Evolutionary conservation across 2,329 filamentous ascomycete genomes (phyloP).

Genomic region (Fusarium mundagurra): DNA sequence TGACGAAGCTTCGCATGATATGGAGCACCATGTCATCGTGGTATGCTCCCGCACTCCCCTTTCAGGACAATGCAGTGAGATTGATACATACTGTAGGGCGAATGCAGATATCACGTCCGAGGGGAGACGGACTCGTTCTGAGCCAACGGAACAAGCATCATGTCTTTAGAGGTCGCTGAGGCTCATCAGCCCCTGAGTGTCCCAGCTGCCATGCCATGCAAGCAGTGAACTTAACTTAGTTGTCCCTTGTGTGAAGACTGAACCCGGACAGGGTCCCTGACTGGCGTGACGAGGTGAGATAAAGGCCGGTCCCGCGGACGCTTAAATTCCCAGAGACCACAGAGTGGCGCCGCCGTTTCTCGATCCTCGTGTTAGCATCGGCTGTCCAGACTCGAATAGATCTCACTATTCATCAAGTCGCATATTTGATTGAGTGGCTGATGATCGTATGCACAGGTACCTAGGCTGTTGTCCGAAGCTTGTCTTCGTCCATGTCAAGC

Average conservation of each 20-base stretch:
- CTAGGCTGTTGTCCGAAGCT: conserved; percentile 5
- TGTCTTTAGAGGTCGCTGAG: conserved; percentile 13
- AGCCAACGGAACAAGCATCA: conserved; percentile 14
- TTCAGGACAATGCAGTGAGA: neutral
- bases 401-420: neutral
- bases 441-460: neutral
- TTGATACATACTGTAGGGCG: conserved; percentile 8
- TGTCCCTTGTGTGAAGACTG: neutral
- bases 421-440: conserved; percentile 1
- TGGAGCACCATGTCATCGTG: conserved; percentile 6
- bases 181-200: conserved; percentile 24
- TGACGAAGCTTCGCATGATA: neutral
- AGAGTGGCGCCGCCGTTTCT: neutral
- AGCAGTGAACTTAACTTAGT: neutral
- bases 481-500: conserved; percentile 13
- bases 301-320: conserved; percentile 18
- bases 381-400: neutral
- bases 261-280: conserved; percentile 13
- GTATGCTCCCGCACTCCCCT: neutral
- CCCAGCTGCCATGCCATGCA: conserved; percentile 28
- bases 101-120: conserved; percentile 12
- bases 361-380: neutral
- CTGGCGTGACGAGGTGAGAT: conserved; percentile 30
- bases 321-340: neutral
- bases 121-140: conserved; percentile 9